These are phyloP conservation scores for Chytriomyces sp. DNA, from an alignment of 192 early-diverging fungal genomes.

Conservation along the genomic window DNA sequence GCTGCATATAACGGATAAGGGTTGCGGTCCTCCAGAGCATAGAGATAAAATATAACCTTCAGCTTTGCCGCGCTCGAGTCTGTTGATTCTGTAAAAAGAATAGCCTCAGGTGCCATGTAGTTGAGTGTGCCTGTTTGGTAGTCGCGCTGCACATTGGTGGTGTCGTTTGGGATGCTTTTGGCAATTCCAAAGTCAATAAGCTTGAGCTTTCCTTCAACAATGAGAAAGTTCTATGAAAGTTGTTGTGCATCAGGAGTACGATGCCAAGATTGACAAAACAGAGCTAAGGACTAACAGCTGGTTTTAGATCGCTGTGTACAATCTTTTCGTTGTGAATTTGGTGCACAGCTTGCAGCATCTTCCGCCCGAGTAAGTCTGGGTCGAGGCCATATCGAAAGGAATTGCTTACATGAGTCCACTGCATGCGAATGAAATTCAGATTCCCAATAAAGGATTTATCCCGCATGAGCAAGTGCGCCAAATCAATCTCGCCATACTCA, in stretches of 20 bases:
- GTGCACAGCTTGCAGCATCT: conserved; percentile 90
- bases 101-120: conserved; percentile 95
- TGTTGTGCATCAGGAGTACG: neutral
- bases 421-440: conserved; percentile 75
- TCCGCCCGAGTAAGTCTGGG: conserved; percentile 1
- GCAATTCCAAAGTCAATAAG: conserved; percentile 98
- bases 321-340: conserved; percentile 86
- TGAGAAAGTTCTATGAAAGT: conserved; percentile 72
- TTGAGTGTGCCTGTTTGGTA: conserved; percentile 88
- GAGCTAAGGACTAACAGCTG: conserved; percentile 56
- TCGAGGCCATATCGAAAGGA: neutral
- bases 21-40: neutral
- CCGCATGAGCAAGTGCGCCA: conserved; percentile 58
- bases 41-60: conserved; percentile 25
- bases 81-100: conserved; percentile 47
- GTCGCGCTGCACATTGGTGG: conserved; percentile 89
- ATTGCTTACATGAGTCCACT: conserved; percentile 78
- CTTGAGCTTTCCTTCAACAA: conserved; percentile 83
- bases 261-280: conserved; percentile 19
- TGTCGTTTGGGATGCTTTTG: conserved; percentile 90
- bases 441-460: conserved; percentile 55
- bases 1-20: conserved; percentile 38
- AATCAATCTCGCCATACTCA: conserved; percentile 89
- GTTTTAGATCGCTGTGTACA: conserved; percentile 93
- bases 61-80: conserved; percentile 8